phyloP scores from a whole-genome alignment of 495 filamentous ascomycete species.

The Aspergillus homomorphus region DNA sequence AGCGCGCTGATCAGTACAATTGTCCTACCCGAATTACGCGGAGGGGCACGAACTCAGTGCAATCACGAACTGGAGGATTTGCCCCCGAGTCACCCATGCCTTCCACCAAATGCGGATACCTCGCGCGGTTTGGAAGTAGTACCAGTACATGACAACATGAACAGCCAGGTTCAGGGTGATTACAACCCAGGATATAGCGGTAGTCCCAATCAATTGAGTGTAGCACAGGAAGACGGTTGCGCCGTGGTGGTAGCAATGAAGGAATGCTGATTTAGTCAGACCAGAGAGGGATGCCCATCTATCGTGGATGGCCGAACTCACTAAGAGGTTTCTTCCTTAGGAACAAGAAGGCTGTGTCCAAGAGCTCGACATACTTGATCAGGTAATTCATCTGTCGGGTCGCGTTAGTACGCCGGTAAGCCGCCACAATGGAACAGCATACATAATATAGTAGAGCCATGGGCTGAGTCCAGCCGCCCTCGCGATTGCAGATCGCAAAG shows the following conservation, averaged over 20 bases:
- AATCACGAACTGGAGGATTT: conserved; percentile 55
- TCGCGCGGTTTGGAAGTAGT: conserved; percentile 57
- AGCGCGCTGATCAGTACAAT: conserved; percentile 5
- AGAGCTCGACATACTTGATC: conserved; percentile 63
- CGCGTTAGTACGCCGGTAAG: background rate
- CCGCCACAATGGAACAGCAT: conserved; percentile 22
- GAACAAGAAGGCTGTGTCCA: conserved; percentile 64
- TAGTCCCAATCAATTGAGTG: conserved; percentile 62
- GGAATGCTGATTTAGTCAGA: conserved; percentile 35
- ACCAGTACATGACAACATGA: conserved; percentile 64
- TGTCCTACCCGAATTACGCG: background rate
- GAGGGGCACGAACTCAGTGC: conserved; percentile 43
- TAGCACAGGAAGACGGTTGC: conserved; percentile 66
- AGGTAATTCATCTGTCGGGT: conserved; percentile 55
- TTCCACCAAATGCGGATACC: conserved; percentile 58
- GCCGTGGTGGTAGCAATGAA: conserved; percentile 69
- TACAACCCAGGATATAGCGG: conserved; percentile 62
- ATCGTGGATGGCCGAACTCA: conserved; percentile 15
- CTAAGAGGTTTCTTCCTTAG: conserved; percentile 67
- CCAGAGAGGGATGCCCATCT: background rate
- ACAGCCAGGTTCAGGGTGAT: conserved; percentile 63
- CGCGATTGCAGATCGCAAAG: conserved; percentile 57
- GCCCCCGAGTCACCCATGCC: conserved; percentile 52
- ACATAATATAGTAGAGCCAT: conserved; percentile 65
- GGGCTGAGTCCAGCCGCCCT: conserved; percentile 61